A percentile compares a stretch with the other conserved stretches of the same genome.
Evolutionary conservation across 495 filamentous ascomycete genomes (phyloP).

Genomic region (Xylaria palmicola): DNA sequence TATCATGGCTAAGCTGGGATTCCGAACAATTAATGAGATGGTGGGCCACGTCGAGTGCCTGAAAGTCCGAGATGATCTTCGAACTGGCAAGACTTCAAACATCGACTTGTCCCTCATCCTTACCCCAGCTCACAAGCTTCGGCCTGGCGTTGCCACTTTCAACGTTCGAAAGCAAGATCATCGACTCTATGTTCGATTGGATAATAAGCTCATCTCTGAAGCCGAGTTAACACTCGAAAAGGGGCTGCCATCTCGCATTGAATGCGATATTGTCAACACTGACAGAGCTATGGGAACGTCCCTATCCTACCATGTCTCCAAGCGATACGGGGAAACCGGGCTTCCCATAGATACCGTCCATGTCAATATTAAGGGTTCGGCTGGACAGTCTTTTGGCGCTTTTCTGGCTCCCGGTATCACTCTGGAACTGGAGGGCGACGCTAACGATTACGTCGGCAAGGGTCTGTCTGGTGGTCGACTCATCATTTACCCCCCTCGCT

Average conservation of each 20-base stretch:
- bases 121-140: constrained; percentile 92
- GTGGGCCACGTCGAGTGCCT: constrained; percentile 90
- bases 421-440: constrained; percentile 93
- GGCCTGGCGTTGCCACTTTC: constrained; percentile 96
- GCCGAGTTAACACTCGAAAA: constrained; percentile 96
- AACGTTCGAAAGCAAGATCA: constrained; percentile 99
- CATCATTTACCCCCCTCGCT: constrained; percentile 93
- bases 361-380: constrained; percentile 97
- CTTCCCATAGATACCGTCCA: constrained; percentile 95
- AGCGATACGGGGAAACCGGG: constrained; percentile 85
- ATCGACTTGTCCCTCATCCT: constrained; percentile 95
- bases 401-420: constrained; percentile 95
- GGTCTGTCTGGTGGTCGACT: constrained; percentile 93
- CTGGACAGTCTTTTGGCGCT: constrained; percentile 96
- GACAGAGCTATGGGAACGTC: constrained; percentile 94
- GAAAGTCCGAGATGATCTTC: constrained; percentile 83
- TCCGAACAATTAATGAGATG: constrained; percentile 98
- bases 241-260: constrained; percentile 89
- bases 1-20: constrained; percentile 96
- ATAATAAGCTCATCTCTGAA: constrained; percentile 98
- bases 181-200: constrained; percentile 85
- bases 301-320: constrained; percentile 94
- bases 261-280: constrained; percentile 98
- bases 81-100: constrained; percentile 85
- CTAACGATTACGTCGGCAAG: constrained; percentile 99